Base-by-base conservation (phyloP, 208 protist species). In the Acanthamoeba polyphaga region DNA sequence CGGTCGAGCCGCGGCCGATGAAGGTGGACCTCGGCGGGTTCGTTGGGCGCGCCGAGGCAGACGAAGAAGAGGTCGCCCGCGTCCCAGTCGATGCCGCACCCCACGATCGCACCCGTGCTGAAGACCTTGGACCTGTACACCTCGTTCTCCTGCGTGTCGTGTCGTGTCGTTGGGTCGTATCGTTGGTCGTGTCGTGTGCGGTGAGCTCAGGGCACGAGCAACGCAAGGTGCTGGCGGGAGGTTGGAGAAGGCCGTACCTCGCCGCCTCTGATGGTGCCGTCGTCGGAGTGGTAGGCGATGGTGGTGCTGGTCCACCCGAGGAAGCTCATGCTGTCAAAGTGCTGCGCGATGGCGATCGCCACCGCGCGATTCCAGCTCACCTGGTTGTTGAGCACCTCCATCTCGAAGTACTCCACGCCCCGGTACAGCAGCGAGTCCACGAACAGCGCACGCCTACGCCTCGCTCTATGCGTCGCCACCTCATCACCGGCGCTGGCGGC, bases 231-330 rank as follows among this genome's bases (percentile, higher is more conserved):
- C 6, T 27, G 62, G 22, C 17, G 66, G 10, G 29, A 38, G 29
- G 12, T 4, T 9, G 34, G 60, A 0, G 34, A 32, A 19, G 43
- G 10, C 29, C 32, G 68, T n/a, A 80, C 24, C 0, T 17, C 51
- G 6, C 80, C 80, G 12, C 80, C 80, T 6, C 51, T 9, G 24
- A 88, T 64, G 51, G 51, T 64, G 80, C 80, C 80, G 80, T 88
- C 80, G 51, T 88, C 80, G 5, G 80, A 88, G 80, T 88, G 80
- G 29, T 88, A 88, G n/a, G 51, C 80, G 80, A 88, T 88, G 15
- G 80, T 12, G 12, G 22, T 12, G 1, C 19, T 24, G 29, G 46
- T 88, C 80, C 80, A 88, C 19, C 80, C 80, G 27, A 88, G 51
- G 80, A 88, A 88, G 27, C 29, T 29, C 15, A 88, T 88, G 29